Evolutionary conservation across 371 early-diverging fungal genomes (phyloP), one percentile per base, ranked within the genome.

Genomic region (Dinochytrium kinnereticum): DNA sequence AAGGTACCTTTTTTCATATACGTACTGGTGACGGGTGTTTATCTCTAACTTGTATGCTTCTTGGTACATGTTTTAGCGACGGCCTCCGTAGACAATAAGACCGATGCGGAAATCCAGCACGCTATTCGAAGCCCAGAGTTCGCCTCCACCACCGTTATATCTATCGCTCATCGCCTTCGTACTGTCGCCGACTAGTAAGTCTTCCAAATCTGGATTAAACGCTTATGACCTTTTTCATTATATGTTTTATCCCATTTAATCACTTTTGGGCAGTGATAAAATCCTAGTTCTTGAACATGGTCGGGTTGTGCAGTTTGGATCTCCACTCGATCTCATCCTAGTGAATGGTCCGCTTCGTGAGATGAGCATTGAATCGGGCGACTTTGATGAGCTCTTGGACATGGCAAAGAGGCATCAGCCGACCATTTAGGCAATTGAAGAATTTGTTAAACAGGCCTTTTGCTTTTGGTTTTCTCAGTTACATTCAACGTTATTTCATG

Each of bases 51-150:
- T 31, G 26, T 34, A 44, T 19, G 19, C 19, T 44, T 44, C 19
- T 44, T 19, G 7, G 44, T 37, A 21, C 65, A 83, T 53, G 55
- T 49, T 64, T 51, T 81, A 87, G 85, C 90, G 17, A 90, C 90
- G 0, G 88, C 90, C 33, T 72, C 73, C 36, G 81, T 85, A 28
- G 85, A 85, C 68, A 68, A 72, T 55, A 71, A 68, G 15, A 85
- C 93, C 1, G 94, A 94, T 71, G 84, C 88, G 57, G 78, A 86
- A 72, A 93, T 95, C 70, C 94, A 94, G 73, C 75, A 87, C 69
- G 93, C 93, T 0, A 95, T 97, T 69, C 87, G 95, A 31, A 89
- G 36, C 61, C 7, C 7, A 5, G 36, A 28, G 28, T 21, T 93
- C 78, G 77, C 80, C 1, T 80, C 84, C 33, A 78, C 84, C 34